Evolutionary conservation across 2,329 filamentous ascomycete genomes (phyloP).

Genomic region (Elsinoe arachidis): DNA sequence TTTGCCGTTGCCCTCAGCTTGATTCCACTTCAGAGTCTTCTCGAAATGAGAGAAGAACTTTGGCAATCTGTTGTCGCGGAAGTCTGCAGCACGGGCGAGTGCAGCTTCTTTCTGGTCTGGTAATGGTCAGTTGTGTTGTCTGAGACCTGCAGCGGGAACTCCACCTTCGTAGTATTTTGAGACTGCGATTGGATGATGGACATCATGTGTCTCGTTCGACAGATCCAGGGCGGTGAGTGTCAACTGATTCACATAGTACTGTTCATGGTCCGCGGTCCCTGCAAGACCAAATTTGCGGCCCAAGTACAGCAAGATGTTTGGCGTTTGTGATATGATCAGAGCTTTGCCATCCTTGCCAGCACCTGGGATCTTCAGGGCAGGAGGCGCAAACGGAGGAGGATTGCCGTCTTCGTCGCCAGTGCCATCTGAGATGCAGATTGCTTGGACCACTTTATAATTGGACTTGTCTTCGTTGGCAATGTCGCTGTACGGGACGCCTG

Average conservation of each 20-base stretch:
- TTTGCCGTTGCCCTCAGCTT: slow-evolving; percentile 47
- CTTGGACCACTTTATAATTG: slow-evolving; percentile 44
- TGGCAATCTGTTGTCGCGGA: slow-evolving; percentile 54
- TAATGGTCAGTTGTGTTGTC: neutral
- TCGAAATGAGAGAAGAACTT: slow-evolving; percentile 67
- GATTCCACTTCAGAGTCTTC: slow-evolving; percentile 51
- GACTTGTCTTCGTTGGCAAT: slow-evolving; percentile 42
- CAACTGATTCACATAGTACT: slow-evolving; percentile 54
- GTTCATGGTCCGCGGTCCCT: slow-evolving; percentile 38
- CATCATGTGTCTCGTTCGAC: slow-evolving; percentile 64
- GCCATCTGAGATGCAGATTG: slow-evolving; percentile 38
- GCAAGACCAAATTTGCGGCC: slow-evolving; percentile 52
- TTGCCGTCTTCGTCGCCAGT: slow-evolving; percentile 46
- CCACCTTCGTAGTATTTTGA: slow-evolving; percentile 53
- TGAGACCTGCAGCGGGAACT: neutral
- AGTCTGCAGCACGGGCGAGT: slow-evolving; percentile 49
- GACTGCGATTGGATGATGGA: slow-evolving; percentile 60
- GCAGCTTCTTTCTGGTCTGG: slow-evolving; percentile 61
- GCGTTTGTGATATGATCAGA: slow-evolving; percentile 58
- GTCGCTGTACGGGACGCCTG: slow-evolving; percentile 57
- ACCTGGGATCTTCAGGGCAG: slow-evolving; percentile 48
- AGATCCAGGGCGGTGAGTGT: slow-evolving; percentile 63
- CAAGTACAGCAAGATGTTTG: slow-evolving; percentile 66
- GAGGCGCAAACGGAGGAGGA: slow-evolving; percentile 58
- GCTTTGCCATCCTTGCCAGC: slow-evolving; percentile 45